Base-by-base conservation (phyloP, 306 rosid genomes). In the Citrullus mucosospermus region DNA sequence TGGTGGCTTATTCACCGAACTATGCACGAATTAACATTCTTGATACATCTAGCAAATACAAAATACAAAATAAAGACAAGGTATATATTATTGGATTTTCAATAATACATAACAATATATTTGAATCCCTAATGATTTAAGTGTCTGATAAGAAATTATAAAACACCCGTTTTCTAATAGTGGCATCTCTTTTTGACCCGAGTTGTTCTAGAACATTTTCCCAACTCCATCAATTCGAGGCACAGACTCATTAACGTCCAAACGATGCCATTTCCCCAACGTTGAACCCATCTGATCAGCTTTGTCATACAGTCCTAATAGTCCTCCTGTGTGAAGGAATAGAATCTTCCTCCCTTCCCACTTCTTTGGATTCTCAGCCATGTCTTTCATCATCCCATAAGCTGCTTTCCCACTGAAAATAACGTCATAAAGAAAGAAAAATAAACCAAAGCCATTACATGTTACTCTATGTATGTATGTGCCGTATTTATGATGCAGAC, bases 341-440 rank as follows among this genome's bases (percentile, higher is more conserved):
- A 94, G 97, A 82, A 94, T 59, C 87, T 85, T 92, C 80, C 97
- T 92, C 73, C 98, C 96, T 88, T 90, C 98, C 98, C 98, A 94
- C 70, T 90, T 89, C 86, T 87, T 83, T 55, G 97, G 92, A 84
- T 92, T 88, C 82, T 83, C 95, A 14, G 62, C 28, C 82, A 94
- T 89, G 79, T 92, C 98, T 84, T 89, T 88, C 82, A 87, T 70
- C 95, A 92, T 54, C 62, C 85, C 91, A 86, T 83, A 89, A 39
- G 89, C 92, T 72, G 93, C 98, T 80, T 94, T 94, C 78, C 98
- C 98, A 9, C 98, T 92, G 90, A 72, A 70, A 70, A 46, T 46
- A 44, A 44, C n/a, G 55, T 44, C 10, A 11, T 69, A 63, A 75
- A 53, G 22, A 34, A 13, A 15, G 39, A 3, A 14, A 6, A 30